Conservation (phyloP, 2,329 filamentous ascomycete genomes). For the Claviceps fusiformis region DNA sequence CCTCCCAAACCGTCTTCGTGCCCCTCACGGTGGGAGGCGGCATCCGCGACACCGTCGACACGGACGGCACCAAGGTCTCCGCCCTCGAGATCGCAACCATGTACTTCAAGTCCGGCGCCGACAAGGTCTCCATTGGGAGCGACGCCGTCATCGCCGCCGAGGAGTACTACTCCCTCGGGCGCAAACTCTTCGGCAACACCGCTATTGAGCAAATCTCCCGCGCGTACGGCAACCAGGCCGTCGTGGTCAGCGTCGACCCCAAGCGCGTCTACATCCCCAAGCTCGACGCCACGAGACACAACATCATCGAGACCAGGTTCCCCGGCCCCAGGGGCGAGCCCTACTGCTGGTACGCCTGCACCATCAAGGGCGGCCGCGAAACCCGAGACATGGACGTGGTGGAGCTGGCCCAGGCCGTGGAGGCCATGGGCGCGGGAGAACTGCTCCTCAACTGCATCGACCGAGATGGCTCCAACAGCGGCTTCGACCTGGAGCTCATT, state of each 20-base stretch:
- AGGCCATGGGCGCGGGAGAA: conserved; percentile 92
- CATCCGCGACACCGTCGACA: conserved; percentile 84
- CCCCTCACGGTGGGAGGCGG: conserved; percentile 91
- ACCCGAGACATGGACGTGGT: conserved; percentile 88
- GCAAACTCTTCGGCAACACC: conserved; percentile 61
- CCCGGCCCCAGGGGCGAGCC: conserved; percentile 64
- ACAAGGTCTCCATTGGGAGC: conserved; percentile 94
- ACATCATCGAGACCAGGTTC: conserved; percentile 54
- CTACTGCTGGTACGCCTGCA: conserved; percentile 95
- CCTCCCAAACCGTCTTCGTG: conserved; percentile 87
- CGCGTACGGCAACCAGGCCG: conserved; percentile 92
- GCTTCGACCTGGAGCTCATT: conserved; percentile 89
- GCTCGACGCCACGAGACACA: conserved; percentile 56
- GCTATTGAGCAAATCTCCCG: conserved; percentile 91
- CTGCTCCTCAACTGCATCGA: conserved; percentile 96
- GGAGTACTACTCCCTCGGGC: conserved; percentile 64
- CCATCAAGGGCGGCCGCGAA: conserved; percentile 88
- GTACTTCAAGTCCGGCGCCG: conserved; percentile 94
- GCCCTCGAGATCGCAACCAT: conserved; percentile 88
- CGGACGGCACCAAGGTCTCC: conserved; percentile 71
- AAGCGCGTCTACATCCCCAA: conserved; percentile 78
- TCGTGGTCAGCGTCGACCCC: conserved; percentile 90
- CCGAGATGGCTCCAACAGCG: conserved; percentile 84
- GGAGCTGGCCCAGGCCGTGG: conserved; percentile 75
- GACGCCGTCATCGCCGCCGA: conserved; percentile 90